Percentiles rank a stretch among this genome's conserved stretches.
Evolutionary conservation across 108 stramenopile species (phyloP).

Genomic region (Nannochloropsis granulata): DNA sequence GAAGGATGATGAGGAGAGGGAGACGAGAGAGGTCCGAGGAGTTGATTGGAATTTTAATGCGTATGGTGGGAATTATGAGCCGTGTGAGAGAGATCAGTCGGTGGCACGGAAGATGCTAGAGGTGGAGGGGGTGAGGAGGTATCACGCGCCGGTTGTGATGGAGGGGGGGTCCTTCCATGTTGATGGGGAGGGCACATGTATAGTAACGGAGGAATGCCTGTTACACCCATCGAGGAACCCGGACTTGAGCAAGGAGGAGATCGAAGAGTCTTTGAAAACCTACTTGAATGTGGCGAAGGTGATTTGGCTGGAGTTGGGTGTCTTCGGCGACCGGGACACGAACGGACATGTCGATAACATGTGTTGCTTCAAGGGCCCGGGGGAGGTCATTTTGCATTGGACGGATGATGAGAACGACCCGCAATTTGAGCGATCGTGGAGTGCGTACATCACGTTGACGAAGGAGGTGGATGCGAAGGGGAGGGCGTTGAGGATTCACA

Average conservation of each 20-base stretch:
- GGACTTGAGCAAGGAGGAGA: constrained; percentile 34
- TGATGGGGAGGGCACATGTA: constrained; percentile 57
- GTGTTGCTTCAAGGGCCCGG: constrained; percentile 47
- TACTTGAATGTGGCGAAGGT: constrained; percentile 41
- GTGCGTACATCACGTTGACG: constrained; percentile 36
- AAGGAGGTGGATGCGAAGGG: constrained; percentile 38
- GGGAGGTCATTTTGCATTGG: constrained; percentile 38
- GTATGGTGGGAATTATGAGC: constrained; percentile 53
- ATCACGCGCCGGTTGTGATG: constrained; percentile 17
- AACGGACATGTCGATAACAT: constrained; percentile 64
- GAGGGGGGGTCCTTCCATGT: constrained; percentile 59
- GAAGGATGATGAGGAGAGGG: background rate
- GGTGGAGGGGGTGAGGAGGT: background rate
- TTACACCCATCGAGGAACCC: constrained; percentile 52
- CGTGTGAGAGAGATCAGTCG: constrained; percentile 40
- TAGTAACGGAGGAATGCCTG: constrained; percentile 56
- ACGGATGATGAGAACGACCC: constrained; percentile 11
- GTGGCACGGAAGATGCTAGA: constrained; percentile 39
- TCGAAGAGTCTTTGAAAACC: constrained; percentile 34
- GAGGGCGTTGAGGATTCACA: background rate
- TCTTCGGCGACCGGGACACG: constrained; percentile 49
- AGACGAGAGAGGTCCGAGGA: constrained; percentile 31
- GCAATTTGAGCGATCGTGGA: constrained; percentile 41
- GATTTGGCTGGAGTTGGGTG: constrained; percentile 51
- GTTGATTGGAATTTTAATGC: constrained; percentile 60